Evolutionary conservation across 2,329 filamentous ascomycete species (phyloP).

Genomic region (Trichoderma polysporum): DNA sequence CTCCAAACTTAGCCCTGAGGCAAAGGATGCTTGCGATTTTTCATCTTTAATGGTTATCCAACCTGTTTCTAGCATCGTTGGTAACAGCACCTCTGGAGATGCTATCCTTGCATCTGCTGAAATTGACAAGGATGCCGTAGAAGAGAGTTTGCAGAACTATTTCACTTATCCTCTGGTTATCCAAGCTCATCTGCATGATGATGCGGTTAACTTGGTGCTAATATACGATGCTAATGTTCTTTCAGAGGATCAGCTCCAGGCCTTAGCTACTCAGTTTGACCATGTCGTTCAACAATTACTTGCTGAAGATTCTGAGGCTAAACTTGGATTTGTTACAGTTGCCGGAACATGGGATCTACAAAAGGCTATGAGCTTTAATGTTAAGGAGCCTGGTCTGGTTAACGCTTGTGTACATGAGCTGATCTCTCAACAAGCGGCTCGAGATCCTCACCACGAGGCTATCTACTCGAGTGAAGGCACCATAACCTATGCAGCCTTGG

Average conservation of each 20-base stretch:
- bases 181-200: constrained; percentile 4
- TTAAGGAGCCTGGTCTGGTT: neutral
- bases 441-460: constrained; percentile 18
- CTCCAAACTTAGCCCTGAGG: constrained; percentile 22
- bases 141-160: constrained; percentile 11
- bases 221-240: constrained; percentile 7
- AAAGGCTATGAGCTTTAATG: neutral
- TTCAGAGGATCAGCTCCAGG: neutral
- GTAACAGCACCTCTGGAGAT: neutral
- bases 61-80: constrained; percentile 6
- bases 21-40: constrained; percentile 28
- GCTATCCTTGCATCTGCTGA: neutral
- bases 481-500: constrained; percentile 3
- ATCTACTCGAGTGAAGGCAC: constrained; percentile 14
- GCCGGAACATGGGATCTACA: constrained; percentile 8
- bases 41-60: constrained; percentile 32
- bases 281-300: constrained; percentile 16
- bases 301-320: neutral
- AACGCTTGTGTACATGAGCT: constrained; percentile 31
- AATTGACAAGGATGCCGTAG: neutral
- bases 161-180: constrained; percentile 16
- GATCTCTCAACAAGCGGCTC: constrained; percentile 9
- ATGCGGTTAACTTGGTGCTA: neutral
- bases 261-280: constrained; percentile 2
- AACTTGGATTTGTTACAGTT: neutral